Evolutionary conservation across 2,329 filamentous ascomycete species (phyloP), one percentile per base, ranked within the genome.

Genomic region (Colletotrichum echinochloae): DNA sequence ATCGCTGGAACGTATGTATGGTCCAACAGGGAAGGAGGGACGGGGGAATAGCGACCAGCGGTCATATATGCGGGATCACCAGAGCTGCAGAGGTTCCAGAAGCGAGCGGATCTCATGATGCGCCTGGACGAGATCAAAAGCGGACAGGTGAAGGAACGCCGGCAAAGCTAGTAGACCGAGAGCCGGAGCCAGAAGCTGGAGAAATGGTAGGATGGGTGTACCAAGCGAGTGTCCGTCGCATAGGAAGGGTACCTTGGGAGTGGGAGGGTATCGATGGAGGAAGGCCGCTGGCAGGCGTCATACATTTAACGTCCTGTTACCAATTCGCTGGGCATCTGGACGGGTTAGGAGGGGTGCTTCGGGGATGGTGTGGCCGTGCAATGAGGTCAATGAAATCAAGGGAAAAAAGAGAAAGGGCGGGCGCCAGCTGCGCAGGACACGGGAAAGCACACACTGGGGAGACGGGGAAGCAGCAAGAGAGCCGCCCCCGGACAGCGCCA

Each of bases 291-390:
- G 64, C 64, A 70, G 66, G 69, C 69, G 69, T 71, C 69, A 71
- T 71, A 71, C 69, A 71, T 70, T 70, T 71, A 71, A 71, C 65
- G 66, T 64, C 59, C 46, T 60, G 65, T 70, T 71, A 71, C 65
- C 69, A 70, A 71, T 65, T 41, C 60, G 69, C 69, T 56, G 69
- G 64, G 65, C 66, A 55, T 49, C 48, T 60, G 65, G 66, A 33
- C 56, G 59, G 67, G 37, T 55, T 62, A 44, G 67, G 67, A 67
- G 67, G 67, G 65, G 59, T 60, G 69, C 56, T 37, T 68, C 54
- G 57, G 68, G 59, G 65, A 60, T 54, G 69, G 69, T 72, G 70
- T 65, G 66, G 70, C 65, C 65, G 56, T 66, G 66, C 66, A 59
- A 72, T 71, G 70, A 71, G 66, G 70, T 71, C 66, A 72, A 71